These are phyloP conservation scores for Stachybotrys chartarum DNA, from an alignment of 2,329 filamentous ascomycete genomes.

Conservation along the genomic window DNA sequence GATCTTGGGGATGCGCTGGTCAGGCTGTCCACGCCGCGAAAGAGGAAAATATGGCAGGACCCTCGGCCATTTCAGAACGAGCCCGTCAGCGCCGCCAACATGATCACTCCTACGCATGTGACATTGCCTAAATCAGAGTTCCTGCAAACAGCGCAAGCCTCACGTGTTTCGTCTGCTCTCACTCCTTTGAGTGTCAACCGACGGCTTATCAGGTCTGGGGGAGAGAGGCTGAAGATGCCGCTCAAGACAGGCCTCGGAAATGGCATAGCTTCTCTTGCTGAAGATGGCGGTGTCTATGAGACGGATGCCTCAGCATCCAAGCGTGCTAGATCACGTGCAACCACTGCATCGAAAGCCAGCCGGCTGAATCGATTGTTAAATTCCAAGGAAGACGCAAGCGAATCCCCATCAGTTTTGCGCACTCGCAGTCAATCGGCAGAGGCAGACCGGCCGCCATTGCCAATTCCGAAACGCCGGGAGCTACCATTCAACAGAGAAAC, in stretches of 20 bases:
- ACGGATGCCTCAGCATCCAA: neutral
- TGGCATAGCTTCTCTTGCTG: conserved; percentile 37
- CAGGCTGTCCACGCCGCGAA: conserved; percentile 26
- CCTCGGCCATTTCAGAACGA: neutral
- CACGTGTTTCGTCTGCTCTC: conserved; percentile 19
- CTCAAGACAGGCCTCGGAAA: conserved; percentile 18
- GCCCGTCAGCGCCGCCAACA: neutral
- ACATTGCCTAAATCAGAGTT: neutral
- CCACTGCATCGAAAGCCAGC: conserved; percentile 14
- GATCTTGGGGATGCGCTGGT: conserved; percentile 39
- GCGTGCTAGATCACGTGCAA: conserved; percentile 4
- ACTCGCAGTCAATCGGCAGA: conserved; percentile 7
- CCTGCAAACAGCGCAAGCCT: conserved; percentile 11
- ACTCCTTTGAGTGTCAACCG: conserved; percentile 30
- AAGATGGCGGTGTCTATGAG: conserved; percentile 33
- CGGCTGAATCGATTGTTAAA: conserved; percentile 27
- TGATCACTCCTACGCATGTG: conserved; percentile 1
- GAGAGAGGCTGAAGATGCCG: conserved; percentile 11
- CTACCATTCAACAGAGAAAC: conserved; percentile 29
- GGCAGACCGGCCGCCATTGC: neutral
- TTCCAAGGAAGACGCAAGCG: conserved; percentile 2
- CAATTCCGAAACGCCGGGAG: conserved; percentile 22
- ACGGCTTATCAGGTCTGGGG: conserved; percentile 12
- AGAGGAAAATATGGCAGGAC: conserved; percentile 19
- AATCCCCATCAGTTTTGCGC: neutral